Percentiles rank a stretch among this genome's conserved stretches.
Evolutionary conservation across 2,329 filamentous ascomycete species (phyloP).

Genomic region (Aplosporella prunicola): DNA sequence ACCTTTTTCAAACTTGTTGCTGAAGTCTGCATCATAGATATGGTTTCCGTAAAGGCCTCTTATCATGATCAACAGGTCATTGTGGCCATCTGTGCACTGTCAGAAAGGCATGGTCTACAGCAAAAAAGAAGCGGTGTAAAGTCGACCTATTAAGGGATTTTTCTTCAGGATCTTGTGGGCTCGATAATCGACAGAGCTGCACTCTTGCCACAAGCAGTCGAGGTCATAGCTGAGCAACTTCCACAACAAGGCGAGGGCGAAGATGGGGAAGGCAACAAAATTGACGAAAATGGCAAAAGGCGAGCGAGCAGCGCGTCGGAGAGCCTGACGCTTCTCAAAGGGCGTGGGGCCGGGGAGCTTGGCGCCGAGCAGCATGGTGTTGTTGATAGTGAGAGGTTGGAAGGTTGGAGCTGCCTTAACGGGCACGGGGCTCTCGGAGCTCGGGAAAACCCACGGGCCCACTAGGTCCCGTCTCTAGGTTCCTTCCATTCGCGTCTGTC

Average conservation of each 20-base stretch:
- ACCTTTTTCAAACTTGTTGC: conserved; percentile 62
- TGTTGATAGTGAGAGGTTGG: too few species aligned
- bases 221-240: neutral
- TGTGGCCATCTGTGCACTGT: conserved; percentile 63
- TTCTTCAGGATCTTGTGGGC: conserved; percentile 26
- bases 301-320: conserved; percentile 5
- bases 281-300: conserved; percentile 6
- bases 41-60: conserved; percentile 61
- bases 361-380: too few species aligned
- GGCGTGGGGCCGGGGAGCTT: conserved; percentile 1
- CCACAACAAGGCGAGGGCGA: conserved; percentile 3
- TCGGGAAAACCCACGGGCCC: too few species aligned
- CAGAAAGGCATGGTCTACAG: conserved; percentile 10
- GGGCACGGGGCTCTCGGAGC: too few species aligned
- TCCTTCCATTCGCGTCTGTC: too few species aligned
- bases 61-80: conserved; percentile 73
- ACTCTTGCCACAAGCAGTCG: conserved; percentile 2
- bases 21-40: conserved; percentile 67
- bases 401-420: too few species aligned
- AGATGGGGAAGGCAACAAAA: conserved; percentile 5
- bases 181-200: conserved; percentile 19
- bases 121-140: neutral
- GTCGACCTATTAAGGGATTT: conserved; percentile 33
- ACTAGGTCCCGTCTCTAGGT: too few species aligned
- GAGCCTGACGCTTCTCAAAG: conserved; percentile 4